These are phyloP conservation scores for Zea luxurians DNA, from an alignment of 176 grass and related monocot species.

Conservation along the genomic window DNA sequence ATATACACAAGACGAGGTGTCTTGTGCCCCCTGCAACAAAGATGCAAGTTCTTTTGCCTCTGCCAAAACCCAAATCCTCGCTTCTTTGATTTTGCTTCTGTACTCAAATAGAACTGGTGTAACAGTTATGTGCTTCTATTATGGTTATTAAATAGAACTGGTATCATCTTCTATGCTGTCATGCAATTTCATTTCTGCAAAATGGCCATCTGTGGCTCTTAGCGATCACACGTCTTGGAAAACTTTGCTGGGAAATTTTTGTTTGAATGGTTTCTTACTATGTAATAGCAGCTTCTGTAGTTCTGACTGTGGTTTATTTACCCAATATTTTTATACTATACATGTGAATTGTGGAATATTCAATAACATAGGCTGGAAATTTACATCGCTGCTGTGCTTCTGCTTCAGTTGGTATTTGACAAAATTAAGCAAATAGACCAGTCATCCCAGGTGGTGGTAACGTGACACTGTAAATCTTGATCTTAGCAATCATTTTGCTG, in stretches of 20 bases:
- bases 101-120: background rate
- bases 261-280: background rate
- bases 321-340: background rate
- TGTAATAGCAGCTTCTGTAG: background rate
- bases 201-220: background rate
- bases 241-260: background rate
- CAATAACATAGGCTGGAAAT: background rate
- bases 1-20: background rate
- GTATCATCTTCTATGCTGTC: too few species aligned
- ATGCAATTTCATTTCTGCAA: slow-evolving; percentile 3
- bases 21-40: background rate
- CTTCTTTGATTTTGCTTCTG: background rate
- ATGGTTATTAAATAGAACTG: background rate
- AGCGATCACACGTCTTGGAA: background rate
- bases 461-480: background rate
- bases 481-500: background rate
- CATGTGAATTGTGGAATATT: background rate
- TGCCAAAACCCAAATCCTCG: background rate
- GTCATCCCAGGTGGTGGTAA: too few species aligned
- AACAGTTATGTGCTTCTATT: background rate
- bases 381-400: background rate
- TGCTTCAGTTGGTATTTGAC: background rate
- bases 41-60: background rate
- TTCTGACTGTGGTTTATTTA: background rate
- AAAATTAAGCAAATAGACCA: background rate